Base-by-base conservation (phyloP, 192 early-diverging fungal species). In the Piromyces sp. region DNA sequence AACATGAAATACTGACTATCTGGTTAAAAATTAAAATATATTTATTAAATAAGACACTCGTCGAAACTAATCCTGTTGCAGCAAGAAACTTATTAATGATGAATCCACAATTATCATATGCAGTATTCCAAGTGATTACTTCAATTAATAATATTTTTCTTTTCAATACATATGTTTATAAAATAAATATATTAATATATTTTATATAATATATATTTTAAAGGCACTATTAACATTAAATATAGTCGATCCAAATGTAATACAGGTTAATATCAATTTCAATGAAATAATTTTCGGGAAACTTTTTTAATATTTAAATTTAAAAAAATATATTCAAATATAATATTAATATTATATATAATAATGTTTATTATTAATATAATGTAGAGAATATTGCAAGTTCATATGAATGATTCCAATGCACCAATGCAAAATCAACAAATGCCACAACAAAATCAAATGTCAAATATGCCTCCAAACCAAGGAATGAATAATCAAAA, bases 101-200 rank as follows among this genome's bases (percentile, higher is more conserved):
- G n/a, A 94, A 96, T 82, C 95, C 95, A 29, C 94, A 94, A 83
- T 84, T 95, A 0, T 86, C 94, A 12, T 96, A 95, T 86, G 94
- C 94, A 5, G 84, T 96, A 30, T 95, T 96, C 83, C 95, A 96
- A 84, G 90, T 92, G 22, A 89, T 96, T 83, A 79, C 94, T 14
- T n/a, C n/a, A n/a, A n/a, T n/a, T n/a, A n/a, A n/a, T n/a, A n/a
- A n/a, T n/a, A n/a, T n/a, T n/a, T n/a, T n/a, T n/a, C n/a, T n/a
- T n/a, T n/a, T n/a, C n/a, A n/a, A n/a, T n/a, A n/a, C n/a, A n/a
- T n/a, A n/a, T n/a, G n/a, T n/a, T n/a, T n/a, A n/a, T n/a, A n/a
- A n/a, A n/a, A n/a, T n/a, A n/a, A n/a, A n/a, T n/a, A n/a, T 14
- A 40, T 14, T 13, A 15, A 13, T 13, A 14, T 40, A 40, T 40